Evolutionary conservation across 1,284 basidiomycete genomes (phyloP), one percentile per base, ranked within the genome.

Genomic region (Ganoderma sinense): DNA sequence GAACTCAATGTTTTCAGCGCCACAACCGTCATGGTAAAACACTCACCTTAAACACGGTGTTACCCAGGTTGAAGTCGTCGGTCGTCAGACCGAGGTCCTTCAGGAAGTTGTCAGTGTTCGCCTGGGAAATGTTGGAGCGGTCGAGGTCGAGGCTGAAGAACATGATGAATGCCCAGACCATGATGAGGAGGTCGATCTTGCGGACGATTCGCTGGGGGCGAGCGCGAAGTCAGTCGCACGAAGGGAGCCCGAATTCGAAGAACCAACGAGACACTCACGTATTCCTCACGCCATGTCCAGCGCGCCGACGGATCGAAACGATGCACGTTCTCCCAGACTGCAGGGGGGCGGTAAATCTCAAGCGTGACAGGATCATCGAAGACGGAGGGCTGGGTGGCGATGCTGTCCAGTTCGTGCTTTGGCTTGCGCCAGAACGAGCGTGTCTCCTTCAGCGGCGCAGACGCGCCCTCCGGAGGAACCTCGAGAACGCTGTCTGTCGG

Each of bases 231-330:
- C 53, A 39, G 45, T 26, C 45, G 11, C 59, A n/a, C 10, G n/a
- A 29, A 41, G 14, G 39, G 14, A 40, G 39, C 36, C 40, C n/a
- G n/a, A 26, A 40, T 40, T 13, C 23, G 33, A 51, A 14, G 39
- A 10, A n/a, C 39, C 33, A 10, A n/a, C 39, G 39, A 26, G 53
- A 16, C 29, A 70, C 84, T 67, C 64, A 87, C 87, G 76, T 80
- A 82, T 78, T 94, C 91, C 75, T 94, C 91, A 40, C 86, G 78
- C 76, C 85, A 86, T 0, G 91, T 93, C 92, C 92, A 94, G 5
- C 91, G 84, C 36, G 89, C 89, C 16, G 82, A 78, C 0, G 88
- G 86, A 75, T 94, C 89, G 73, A 94, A 93, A 10, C 89, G 83
- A 74, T 92, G 89, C 0, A 83, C 70, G 74, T 90, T 91, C 78